Conservation (phyloP, 257 asterid genomes). For the Misopates orontium region DNA sequence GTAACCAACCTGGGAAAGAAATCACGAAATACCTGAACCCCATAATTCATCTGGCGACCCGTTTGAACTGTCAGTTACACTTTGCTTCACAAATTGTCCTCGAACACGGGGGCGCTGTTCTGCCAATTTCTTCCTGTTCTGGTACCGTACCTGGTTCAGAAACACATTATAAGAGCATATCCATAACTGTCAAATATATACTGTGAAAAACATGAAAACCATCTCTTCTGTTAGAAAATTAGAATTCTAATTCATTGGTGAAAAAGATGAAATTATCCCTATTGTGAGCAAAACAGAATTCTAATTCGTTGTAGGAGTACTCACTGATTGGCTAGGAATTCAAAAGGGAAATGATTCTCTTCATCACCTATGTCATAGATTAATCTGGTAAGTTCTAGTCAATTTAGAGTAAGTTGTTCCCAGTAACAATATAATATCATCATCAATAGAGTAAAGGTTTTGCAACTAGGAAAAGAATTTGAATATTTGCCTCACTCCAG, state of each 20-base stretch:
- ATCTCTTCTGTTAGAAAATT: no score
- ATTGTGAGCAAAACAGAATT: no score
- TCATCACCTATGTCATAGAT: no score
- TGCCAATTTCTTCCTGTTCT: slow-evolving; percentile 62
- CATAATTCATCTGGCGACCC: slow-evolving; percentile 43
- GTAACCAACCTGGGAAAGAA: no score
- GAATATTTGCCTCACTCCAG: background rate
- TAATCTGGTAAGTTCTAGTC: no score
- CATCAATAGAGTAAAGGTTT: background rate
- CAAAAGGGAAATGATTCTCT: background rate
- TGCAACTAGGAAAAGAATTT: background rate
- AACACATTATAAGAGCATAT: slow-evolving; percentile 5
- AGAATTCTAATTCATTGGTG: no score
- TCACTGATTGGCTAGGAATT: background rate
- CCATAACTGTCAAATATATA: slow-evolving; percentile 3
- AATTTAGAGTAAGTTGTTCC: no score
- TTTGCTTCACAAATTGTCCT: slow-evolving; percentile 61
- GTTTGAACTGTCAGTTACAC: slow-evolving; percentile 45
- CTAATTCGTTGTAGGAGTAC: background rate
- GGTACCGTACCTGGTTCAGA: slow-evolving; percentile 48
- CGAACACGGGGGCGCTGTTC: slow-evolving; percentile 63
- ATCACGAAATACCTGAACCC: no score
- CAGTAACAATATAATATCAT: no score
- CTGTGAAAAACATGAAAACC: no score
- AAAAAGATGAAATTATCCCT: no score